A percentile compares a stretch with the other conserved stretches of the same genome.
Evolutionary conservation across 495 filamentous ascomycete genomes (phyloP).

Genomic region (Trichoderma gamsii): DNA sequence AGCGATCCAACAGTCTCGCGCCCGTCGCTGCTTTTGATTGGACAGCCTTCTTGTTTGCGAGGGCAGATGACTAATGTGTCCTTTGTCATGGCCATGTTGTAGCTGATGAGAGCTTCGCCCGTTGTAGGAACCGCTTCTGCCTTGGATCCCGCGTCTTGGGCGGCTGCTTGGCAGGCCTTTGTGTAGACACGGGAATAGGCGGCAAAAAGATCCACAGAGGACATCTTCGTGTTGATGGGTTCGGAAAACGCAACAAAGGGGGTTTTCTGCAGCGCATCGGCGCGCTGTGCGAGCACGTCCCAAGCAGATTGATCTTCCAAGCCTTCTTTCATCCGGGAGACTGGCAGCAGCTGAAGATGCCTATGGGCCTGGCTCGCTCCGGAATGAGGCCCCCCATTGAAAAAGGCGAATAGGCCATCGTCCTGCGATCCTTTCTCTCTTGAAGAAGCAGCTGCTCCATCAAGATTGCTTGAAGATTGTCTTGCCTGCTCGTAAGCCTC

Average conservation of each 20-base stretch:
- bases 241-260: slow-evolving; percentile 30
- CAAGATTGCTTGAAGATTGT: not conserved
- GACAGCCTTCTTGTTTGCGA: slow-evolving; percentile 42
- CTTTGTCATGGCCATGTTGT: slow-evolving; percentile 74
- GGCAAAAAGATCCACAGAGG: slow-evolving; percentile 23
- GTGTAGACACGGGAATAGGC: slow-evolving; percentile 48
- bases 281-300: slow-evolving; percentile 49
- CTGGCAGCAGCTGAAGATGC: slow-evolving; percentile 71
- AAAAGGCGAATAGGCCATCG: slow-evolving; percentile 64
- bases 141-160: slow-evolving; percentile 17
- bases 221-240: slow-evolving; percentile 24
- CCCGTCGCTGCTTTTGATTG: slow-evolving; percentile 30
- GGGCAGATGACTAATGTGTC: slow-evolving; percentile 64
- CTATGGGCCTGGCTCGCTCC: slow-evolving; percentile 76
- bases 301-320: slow-evolving; percentile 33
- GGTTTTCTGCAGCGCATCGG: slow-evolving; percentile 18
- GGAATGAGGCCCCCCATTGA: slow-evolving; percentile 72
- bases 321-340: slow-evolving; percentile 58
- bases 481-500: slow-evolving; percentile 45
- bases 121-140: not conserved
- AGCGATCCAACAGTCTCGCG: slow-evolving; percentile 47
- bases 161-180: slow-evolving; percentile 36
- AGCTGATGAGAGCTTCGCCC: slow-evolving; percentile 57
- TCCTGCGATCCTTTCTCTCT: slow-evolving; percentile 17
- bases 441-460: slow-evolving; percentile 25